Evolutionary conservation across 139 green algal species (phyloP), one percentile per base, ranked within the genome.

Genomic region (Chlamydomonas schloesseri): DNA sequence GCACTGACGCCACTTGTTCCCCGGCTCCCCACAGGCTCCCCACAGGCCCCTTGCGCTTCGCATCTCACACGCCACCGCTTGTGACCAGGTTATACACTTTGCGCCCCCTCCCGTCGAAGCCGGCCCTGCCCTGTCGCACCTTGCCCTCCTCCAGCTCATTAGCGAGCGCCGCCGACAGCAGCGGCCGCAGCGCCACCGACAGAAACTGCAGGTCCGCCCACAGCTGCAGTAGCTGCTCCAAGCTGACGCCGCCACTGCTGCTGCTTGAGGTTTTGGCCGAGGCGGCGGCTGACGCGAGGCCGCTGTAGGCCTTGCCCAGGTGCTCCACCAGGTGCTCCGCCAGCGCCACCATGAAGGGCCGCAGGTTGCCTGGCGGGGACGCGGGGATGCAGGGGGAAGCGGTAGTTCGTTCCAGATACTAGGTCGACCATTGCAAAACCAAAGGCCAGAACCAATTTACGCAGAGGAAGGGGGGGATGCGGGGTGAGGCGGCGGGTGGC

Each of bases 301-400:
- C 20, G 26, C 13, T 28, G 81, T 26, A 71, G 15, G 69, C 81
- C 23, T 20, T 50, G 33, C 3, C 10, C 50, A 87, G 53, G 47
- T 62, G 46, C 1, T 60, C 62, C 81, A 87, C 81, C 26, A 87
- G 69, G 0, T 64, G 81, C 81, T 87, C 81, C 53, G 69, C 81
- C 69, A 87, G 70, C 8, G 81, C 81, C 81, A 80, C 81, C 81
- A 87, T 78, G 81, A 87, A 87, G 53, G 81, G 79, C 4, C 34
- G 55, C 69, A 87, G 81, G 81, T 87, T 87, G 81, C 81, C 81
- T 87, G 69, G 2, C 13, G 20, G 20, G 73, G 14, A 37, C 28
- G 58, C 17, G 58, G 8, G 64, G 14, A 3, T 11, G 64, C 64
- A 67, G 24, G 60, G 18, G 24, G 1, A 67, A 31, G 60, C 1